Evolutionary conservation across 345 rosid species (phyloP).

Genomic region (Diplotaxis tenuifolia): DNA sequence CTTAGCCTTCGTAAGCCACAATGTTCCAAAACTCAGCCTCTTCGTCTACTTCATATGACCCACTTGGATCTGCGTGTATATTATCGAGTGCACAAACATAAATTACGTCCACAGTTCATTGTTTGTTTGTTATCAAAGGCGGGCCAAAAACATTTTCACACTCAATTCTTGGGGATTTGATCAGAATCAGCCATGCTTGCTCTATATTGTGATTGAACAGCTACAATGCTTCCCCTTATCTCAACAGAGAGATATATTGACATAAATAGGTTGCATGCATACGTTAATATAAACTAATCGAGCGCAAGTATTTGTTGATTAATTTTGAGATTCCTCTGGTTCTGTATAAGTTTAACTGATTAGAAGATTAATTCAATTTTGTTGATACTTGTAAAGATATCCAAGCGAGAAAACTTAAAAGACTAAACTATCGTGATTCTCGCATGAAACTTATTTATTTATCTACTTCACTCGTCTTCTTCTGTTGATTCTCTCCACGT

Average conservation of each 20-base stretch:
- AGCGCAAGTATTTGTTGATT: neutral
- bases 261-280: neutral
- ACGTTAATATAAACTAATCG: neutral
- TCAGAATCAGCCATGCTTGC: neutral
- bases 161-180: neutral
- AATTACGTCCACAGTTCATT: neutral
- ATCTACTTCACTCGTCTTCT: neutral
- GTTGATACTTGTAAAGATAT: neutral
- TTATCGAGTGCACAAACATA: neutral
- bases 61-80: neutral
- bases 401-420: neutral
- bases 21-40: no score
- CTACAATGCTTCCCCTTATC: conserved; percentile 3
- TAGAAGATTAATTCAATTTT: no score
- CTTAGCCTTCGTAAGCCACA: no score
- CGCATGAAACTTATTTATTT: neutral
- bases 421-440: neutral
- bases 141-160: neutral
- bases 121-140: neutral
- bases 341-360: no score
- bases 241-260: neutral
- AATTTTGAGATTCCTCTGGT: no score
- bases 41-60: neutral
- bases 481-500: neutral
- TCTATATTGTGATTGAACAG: conserved; percentile 10